Base-by-base conservation (phyloP, 257 asterid genomes). In the Pogostemon cablin region DNA sequence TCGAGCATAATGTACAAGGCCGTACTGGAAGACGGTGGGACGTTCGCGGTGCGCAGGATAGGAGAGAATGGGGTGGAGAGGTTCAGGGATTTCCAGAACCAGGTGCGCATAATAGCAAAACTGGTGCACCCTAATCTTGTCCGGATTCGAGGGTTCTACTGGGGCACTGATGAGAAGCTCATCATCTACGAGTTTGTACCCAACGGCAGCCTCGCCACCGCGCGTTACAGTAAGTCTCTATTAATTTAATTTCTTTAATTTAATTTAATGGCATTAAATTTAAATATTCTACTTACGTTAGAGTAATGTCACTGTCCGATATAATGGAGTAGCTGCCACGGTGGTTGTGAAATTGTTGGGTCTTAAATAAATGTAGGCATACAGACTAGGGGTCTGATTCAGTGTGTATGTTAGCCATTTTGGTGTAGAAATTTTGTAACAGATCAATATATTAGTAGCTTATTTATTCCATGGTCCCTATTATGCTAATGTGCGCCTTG, bases 1-100 rank as follows among this genome's bases (percentile, higher is more conserved):
- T 86, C 99, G 0, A 91, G 96, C 68, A 95, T 95, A 69, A 81
- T 95, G 93, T 95, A 95, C 85, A 95, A 95, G 83, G 97, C 99
- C 0, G 98, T 95, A 63, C 81, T 95, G 0, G 96, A 95, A 50
- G 96, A 91, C 47, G 98, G 99, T 0, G 79, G 95, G 0, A 80
- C 89, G 0, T 53, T 91, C 6, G 99, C 99, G 0, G 99, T 95
- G 44, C 85, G 99, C 9, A 56, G 99, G 8, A 87, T 95, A 4
- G 99, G 98, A 0, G 99, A 95, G 60, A 86, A 80, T 7, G 96
- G 98, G 0, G 81, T 89, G 42, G 99, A 89, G 57, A 49, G 98
- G 69, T 91, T 89, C 78, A 75, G 96, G 54, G 99, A 95, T 76
- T 95, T 95, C 58, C 86, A 95, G 78, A 95, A 88, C 50, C 98